These are phyloP conservation scores for Platanthera zijinensis DNA, from an alignment of 106 monocot species.

Conservation along the genomic window DNA sequence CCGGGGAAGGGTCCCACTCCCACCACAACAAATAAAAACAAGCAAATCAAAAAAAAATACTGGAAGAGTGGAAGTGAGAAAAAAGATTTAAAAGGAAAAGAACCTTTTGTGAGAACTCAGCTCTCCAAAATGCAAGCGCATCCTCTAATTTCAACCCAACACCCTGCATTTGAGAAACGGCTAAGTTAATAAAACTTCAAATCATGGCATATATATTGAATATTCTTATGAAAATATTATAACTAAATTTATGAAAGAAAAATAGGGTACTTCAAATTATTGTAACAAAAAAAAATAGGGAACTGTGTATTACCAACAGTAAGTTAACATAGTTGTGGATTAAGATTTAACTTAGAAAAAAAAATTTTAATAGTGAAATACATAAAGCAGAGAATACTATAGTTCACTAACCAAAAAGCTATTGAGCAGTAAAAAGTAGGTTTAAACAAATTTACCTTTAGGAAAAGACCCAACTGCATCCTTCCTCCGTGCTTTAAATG, in stretches of 20 bases:
- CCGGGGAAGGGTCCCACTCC: no score
- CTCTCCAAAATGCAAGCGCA: constrained; percentile 87
- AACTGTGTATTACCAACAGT: no score
- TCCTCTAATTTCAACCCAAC: constrained; percentile 85
- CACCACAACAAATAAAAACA: no score
- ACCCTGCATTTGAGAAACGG: constrained; percentile 43
- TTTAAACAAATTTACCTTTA: constrained; percentile 46
- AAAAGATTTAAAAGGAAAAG: constrained; percentile 1
- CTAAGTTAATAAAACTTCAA: constrained; percentile 1
- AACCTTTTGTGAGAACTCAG: constrained; percentile 89
- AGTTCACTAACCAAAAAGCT: not conserved
- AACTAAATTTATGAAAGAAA: not conserved
- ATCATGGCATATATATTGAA: not conserved
- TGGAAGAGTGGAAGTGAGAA: not conserved
- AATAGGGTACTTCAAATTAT: not conserved
- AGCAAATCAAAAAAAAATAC: not conserved
- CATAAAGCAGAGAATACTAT: not conserved
- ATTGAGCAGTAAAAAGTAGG: not conserved
- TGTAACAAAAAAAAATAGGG: no score
- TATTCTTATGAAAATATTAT: not conserved
- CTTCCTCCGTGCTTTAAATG: constrained; percentile 98
- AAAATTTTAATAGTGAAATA: not conserved
- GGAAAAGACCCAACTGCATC: constrained; percentile 95
- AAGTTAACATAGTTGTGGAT: no score
- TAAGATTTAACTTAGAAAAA: no score